phyloP scores from a whole-genome alignment of 176 grass and related monocot species.

The Secale cereale region DNA sequence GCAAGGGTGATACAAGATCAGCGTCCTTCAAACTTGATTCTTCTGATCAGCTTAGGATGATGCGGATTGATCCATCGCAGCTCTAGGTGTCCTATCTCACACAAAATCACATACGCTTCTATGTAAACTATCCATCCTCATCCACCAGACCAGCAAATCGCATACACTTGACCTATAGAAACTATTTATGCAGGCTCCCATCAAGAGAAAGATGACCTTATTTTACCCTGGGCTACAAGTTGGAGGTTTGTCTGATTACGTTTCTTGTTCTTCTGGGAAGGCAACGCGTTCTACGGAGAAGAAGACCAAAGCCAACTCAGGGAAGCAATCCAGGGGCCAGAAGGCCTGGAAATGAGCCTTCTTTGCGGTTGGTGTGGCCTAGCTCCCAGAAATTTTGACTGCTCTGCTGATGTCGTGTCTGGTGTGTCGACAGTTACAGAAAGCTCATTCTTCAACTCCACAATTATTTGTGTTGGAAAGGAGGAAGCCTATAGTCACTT shows the following conservation, averaged over 20 bases:
- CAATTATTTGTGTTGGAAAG: too few relatives aligned
- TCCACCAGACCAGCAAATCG: too few relatives aligned
- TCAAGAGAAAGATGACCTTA: slow-evolving; percentile 54
- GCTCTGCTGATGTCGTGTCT: too few relatives aligned
- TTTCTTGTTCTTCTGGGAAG: not conserved
- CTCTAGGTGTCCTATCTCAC: too few relatives aligned
- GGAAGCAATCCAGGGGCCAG: slow-evolving; percentile 69
- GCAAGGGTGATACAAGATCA: slow-evolving; percentile 27
- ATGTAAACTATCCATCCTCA: too few relatives aligned
- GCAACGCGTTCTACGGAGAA: slow-evolving; percentile 22
- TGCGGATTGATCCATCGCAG: too few relatives aligned
- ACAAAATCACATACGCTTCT: too few relatives aligned
- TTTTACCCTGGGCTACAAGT: not conserved
- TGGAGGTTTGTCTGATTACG: not conserved
- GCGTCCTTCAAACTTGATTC: slow-evolving; percentile 52
- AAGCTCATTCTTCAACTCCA: too few relatives aligned
- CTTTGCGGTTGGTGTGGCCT: not conserved
- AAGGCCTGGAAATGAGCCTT: slow-evolving; percentile 85
- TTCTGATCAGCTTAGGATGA: slow-evolving; percentile 50
- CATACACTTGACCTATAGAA: not conserved
- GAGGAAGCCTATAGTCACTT: too few relatives aligned
- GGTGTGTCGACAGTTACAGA: too few relatives aligned
- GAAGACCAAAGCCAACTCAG: slow-evolving; percentile 32
- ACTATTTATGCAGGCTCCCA: slow-evolving; percentile 37
- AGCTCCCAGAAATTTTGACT: too few relatives aligned